Evolutionary conservation across 345 rosid genomes (phyloP).

Genomic region (Salix viminalis): DNA sequence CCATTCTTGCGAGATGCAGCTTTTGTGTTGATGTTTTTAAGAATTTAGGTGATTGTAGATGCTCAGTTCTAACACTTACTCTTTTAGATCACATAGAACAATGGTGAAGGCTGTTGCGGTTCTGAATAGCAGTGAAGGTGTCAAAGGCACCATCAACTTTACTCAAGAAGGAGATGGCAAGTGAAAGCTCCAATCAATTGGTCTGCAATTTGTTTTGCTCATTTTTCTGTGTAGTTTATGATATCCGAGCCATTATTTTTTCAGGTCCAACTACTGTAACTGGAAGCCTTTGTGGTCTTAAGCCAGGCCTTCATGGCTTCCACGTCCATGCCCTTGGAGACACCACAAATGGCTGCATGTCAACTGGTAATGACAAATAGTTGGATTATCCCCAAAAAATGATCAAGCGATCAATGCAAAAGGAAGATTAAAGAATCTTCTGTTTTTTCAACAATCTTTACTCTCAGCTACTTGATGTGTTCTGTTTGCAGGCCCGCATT

Average conservation of each 20-base stretch:
- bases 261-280: conserved; percentile 71
- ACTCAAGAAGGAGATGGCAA: conserved; percentile 80
- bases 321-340: conserved; percentile 98
- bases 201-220: neutral
- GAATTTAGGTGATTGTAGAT: neutral
- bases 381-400: neutral
- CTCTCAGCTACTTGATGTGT: neutral
- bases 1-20: neutral
- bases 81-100: conserved; percentile 64
- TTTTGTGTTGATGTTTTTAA: neutral
- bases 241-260: neutral
- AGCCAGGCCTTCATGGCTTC: conserved; percentile 93
- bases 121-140: conserved; percentile 67
- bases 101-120: conserved; percentile 92
- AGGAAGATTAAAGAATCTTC: neutral
- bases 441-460: neutral
- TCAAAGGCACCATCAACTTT: conserved; percentile 69
- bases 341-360: conserved; percentile 98
- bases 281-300: conserved; percentile 78
- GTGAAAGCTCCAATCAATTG: neutral
- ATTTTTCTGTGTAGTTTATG: neutral
- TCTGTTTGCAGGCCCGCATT: conserved; percentile 68
- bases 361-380: conserved; percentile 57
- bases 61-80: neutral
- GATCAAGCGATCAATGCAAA: neutral